Evolutionary conservation across 2,329 filamentous ascomycete genomes (phyloP).

Genomic region (Colletotrichum karsti): DNA sequence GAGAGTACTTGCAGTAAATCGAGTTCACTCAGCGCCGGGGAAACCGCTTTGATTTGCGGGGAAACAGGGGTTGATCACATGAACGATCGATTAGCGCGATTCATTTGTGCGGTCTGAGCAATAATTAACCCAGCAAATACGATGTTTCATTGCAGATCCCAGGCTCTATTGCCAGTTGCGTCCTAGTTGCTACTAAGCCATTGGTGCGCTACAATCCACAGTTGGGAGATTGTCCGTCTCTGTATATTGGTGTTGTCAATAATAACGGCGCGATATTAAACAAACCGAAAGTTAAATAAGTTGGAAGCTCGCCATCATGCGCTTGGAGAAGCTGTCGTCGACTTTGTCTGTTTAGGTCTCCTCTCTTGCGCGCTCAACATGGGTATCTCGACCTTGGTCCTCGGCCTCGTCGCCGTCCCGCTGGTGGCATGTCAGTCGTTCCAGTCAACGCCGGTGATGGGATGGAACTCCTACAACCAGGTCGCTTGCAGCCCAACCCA

Average conservation of each 20-base stretch:
- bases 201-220: neutral
- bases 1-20: neutral
- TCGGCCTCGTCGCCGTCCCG: neutral
- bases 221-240: neutral
- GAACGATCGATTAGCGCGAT: neutral
- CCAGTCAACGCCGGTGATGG: neutral
- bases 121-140: neutral
- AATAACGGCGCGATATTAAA: neutral
- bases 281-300: neutral
- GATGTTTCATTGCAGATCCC: neutral
- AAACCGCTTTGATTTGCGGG: neutral
- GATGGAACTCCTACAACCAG: slow-evolving; percentile 2
- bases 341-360: neutral
- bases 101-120: neutral
- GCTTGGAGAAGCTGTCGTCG: neutral
- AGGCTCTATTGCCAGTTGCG: neutral
- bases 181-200: neutral
- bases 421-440: neutral
- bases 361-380: neutral
- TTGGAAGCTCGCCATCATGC: neutral
- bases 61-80: neutral
- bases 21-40: neutral
- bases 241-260: neutral
- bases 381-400: neutral
- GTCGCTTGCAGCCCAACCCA: neutral